Base-by-base conservation (phyloP, 306 rosid species). In the Cicer bijugum region DNA sequence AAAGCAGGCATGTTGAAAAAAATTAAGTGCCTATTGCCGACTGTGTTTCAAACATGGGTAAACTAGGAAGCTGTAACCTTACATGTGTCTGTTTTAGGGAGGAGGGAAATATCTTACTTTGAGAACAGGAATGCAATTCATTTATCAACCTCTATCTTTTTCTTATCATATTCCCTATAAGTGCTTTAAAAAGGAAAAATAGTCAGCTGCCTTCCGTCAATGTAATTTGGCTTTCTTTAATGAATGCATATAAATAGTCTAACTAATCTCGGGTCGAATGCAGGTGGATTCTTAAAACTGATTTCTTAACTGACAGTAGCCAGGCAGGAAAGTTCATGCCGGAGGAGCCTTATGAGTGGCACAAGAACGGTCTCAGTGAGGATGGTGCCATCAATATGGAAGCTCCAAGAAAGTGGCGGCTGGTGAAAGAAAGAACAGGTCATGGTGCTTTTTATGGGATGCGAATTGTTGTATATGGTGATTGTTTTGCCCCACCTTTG, bases 341-440 rank as follows among this genome's bases (percentile, higher is more conserved):
- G 11, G 99, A 91, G 86, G 95, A 91, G 74, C 85, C 95, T 76
- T 88, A 89, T 67, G 99, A 94, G 83, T 94, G 99, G 97, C 77
- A 91, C 88, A 69, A 78, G 63, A 87, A 78, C 19, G 93, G 95
- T 78, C 91, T 91, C 51, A 89, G 81, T 46, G 96, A 88, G 80
- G 97, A 94, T 79, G 95, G 97, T 47, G 86, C 96, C 15, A 87
- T 91, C 67, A 88, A 86, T 82, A 77, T 94, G 85, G 97, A 91
- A 84, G 99, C 99, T 75, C 99, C 99, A 5, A 88, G 99, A 81
- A 94, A 86, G 79, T 94, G 97, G 96, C 95, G 96, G 79, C 84
- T 83, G 57, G 75, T 94, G 83, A 88, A 81, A 82, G 89, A 86
- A 87, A 87, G 83, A 82, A 91, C 97, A 1, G 96, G 93, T 70